Base-by-base conservation (phyloP, 148 eudicot genomes). In the Limonium bicolor region DNA sequence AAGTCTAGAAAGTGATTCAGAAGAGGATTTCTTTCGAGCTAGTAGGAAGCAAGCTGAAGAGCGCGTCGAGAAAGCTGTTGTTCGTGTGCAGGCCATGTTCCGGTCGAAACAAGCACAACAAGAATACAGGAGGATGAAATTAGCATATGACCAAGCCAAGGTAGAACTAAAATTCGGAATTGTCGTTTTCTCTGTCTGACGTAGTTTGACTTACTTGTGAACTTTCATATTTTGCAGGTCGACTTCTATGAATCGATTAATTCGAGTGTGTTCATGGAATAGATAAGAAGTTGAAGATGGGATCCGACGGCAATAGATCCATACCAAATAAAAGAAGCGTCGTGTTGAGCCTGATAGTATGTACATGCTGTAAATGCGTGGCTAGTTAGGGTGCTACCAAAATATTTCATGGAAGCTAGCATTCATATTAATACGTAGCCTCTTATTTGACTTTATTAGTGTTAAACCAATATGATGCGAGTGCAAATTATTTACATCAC, bases 41-140 rank as follows among this genome's bases (percentile, higher is more conserved):
- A 74, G 95, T 53, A 69, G 99, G 61, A 63, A 68, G 51, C 94
- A 75, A 64, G 99, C 99, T 29, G 99, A 81, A 61, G 80, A 71
- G 58, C 95, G 95, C 33, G 76, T 86, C 36, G 99, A 81, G 45
- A 81, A 81, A 48, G 80, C 95, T 50, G 86, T 85, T 27, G 88
- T 76, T 13, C 61, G 76, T 39, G 95, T 90, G 48, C 99, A 85
- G 57, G 82, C 94, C 22, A 78, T 92, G 95, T 92, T 92, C 36
- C 85, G 99, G 24, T 92, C 99, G 30, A 79, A 57, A 43, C 73
- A 59, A 49, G 99, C 99, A 19, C 99, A 92, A 44, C 68, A 73
- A 69, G 95, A 80, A 45, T 92, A 92, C 68, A 66, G 60, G 16
- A 90, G 76, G 64, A 81, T 92, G 94, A 92, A 85, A 62, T 53